Conservation (phyloP, 1,284 basidiomycete species). For the Cutaneotrichosporon arboriforme region DNA sequence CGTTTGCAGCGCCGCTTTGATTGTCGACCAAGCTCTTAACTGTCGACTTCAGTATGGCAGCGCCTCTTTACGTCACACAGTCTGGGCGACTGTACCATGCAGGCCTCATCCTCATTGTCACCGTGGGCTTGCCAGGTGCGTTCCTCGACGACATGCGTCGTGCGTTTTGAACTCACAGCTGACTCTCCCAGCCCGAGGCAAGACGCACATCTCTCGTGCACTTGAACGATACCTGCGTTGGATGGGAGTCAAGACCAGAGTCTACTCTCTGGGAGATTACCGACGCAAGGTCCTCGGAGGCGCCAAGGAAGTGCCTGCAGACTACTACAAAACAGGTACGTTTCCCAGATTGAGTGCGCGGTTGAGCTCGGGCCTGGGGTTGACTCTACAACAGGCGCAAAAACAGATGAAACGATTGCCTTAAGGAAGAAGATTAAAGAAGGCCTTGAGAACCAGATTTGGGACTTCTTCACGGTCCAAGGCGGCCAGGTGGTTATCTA, state of each 20-base stretch:
- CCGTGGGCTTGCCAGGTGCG: constrained; percentile 73
- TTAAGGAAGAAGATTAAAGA: constrained; percentile 67
- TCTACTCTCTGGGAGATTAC: constrained; percentile 92
- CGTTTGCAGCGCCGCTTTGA: too few relatives aligned
- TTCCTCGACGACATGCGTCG: not conserved
- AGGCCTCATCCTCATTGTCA: constrained; percentile 86
- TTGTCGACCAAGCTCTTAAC: not conserved
- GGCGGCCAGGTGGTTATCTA: constrained; percentile 94
- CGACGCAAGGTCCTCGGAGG: constrained; percentile 83
- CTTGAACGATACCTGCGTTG: constrained; percentile 94
- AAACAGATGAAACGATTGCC: constrained; percentile 61
- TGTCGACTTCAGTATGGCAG: constrained; percentile 58
- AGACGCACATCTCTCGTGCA: constrained; percentile 92
- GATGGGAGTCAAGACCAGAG: constrained; percentile 94
- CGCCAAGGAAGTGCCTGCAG: constrained; percentile 76
- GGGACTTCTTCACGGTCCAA: constrained; percentile 73
- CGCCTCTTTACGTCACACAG: constrained; percentile 74
- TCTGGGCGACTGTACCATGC: constrained; percentile 78
- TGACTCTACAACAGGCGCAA: not conserved
- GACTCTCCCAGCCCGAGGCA: constrained; percentile 63
- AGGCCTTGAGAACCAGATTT: constrained; percentile 80
- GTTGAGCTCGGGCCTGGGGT: too few relatives aligned
- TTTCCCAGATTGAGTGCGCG: not conserved
- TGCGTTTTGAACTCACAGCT: not conserved
- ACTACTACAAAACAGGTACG: constrained; percentile 67